phyloP scores from a whole-genome alignment of 306 rosid species.

The Herpetospermum pedunculosum region DNA sequence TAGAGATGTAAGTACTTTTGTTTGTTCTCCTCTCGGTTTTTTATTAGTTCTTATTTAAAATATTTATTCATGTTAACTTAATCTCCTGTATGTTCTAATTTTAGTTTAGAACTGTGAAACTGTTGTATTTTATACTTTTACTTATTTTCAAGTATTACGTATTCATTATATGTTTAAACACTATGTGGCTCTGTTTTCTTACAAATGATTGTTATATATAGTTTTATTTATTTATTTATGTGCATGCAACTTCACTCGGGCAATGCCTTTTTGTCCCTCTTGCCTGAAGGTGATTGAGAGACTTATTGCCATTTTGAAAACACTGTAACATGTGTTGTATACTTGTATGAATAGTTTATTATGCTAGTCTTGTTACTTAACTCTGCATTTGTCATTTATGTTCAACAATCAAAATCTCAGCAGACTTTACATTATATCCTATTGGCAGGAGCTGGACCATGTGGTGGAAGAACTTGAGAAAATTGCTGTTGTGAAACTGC shows the following conservation, averaged over 20 bases:
- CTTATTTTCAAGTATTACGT: not conserved
- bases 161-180: not conserved
- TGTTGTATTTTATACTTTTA: not conserved
- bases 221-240: not conserved
- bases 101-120: not conserved
- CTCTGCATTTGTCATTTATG: not conserved
- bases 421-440: conserved; percentile 4
- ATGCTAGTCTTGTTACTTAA: not conserved
- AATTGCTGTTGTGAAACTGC: conserved; percentile 84
- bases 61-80: not conserved
- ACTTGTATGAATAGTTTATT: not conserved
- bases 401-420: not conserved
- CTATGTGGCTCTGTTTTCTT: not conserved
- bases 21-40: not conserved
- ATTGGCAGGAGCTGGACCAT: conserved; percentile 79
- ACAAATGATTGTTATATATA: not conserved
- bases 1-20: not conserved
- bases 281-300: not conserved
- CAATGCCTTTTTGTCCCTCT: not conserved
- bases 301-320: not conserved
- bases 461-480: conserved; percentile 91
- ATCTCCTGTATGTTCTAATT: not conserved
- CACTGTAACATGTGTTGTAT: not conserved
- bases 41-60: not conserved
- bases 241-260: not conserved